Conservation (phyloP, 169 alveolate species). For the Plasmodium chabaudi region DNA sequence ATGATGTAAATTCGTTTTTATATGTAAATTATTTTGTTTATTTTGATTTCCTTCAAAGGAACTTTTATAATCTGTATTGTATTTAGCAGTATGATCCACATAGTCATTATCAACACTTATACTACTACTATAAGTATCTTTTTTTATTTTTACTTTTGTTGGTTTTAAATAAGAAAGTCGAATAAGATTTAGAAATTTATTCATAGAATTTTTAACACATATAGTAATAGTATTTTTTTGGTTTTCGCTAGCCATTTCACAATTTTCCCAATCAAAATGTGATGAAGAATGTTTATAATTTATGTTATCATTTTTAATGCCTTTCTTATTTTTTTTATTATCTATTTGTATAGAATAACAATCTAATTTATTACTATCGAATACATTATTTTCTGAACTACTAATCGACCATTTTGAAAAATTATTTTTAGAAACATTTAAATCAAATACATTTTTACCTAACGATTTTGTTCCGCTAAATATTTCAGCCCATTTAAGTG, state of each 20-base stretch:
- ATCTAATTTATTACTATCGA: slow-evolving; percentile 58
- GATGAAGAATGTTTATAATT: slow-evolving; percentile 22
- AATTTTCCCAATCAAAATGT: slow-evolving; percentile 27
- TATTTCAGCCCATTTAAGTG: slow-evolving; percentile 83
- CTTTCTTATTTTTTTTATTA: slow-evolving; percentile 6
- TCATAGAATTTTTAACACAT: neutral
- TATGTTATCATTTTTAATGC: neutral
- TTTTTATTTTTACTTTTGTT: slow-evolving; percentile 14
- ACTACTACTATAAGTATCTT: neutral
- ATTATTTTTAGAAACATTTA: slow-evolving; percentile 48
- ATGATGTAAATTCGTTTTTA: slow-evolving; percentile 10
- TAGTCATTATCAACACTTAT: slow-evolving; percentile 17
- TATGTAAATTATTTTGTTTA: no score
- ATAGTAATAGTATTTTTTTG: slow-evolving; percentile 1
- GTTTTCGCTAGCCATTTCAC: slow-evolving; percentile 4
- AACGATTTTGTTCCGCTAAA: slow-evolving; percentile 81
- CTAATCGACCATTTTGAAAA: neutral
- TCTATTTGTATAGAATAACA: slow-evolving; percentile 35
- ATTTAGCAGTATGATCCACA: neutral
- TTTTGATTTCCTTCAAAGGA: neutral
- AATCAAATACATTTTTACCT: slow-evolving; percentile 80
- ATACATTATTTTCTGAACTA: slow-evolving; percentile 16
- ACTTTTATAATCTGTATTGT: neutral
- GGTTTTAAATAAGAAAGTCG: neutral
- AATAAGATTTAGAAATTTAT: slow-evolving; percentile 5